Conservation (phyloP, 1,284 basidiomycete genomes). For the Ceraceosorus guamensis region DNA sequence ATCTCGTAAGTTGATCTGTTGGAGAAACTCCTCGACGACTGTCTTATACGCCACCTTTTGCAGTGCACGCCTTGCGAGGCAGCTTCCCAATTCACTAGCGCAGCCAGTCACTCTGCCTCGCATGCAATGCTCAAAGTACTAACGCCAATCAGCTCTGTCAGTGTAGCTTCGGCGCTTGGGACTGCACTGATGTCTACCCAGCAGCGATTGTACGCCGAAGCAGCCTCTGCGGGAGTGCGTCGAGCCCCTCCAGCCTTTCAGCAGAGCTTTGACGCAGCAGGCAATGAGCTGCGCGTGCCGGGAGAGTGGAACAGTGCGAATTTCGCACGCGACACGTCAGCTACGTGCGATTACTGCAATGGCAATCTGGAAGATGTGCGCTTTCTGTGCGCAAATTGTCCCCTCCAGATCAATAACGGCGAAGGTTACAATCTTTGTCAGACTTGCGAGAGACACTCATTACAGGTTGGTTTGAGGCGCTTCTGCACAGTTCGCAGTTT, state of each 20-base stretch:
- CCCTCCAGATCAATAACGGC: background rate
- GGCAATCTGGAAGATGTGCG: constrained; percentile 5
- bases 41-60: background rate
- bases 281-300: too few species aligned
- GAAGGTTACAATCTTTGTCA: constrained; percentile 15
- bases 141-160: background rate
- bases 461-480: background rate
- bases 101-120: constrained; percentile 1
- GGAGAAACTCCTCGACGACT: background rate
- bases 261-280: too few species aligned
- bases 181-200: background rate
- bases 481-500: background rate
- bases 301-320: too few species aligned
- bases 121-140: constrained; percentile 7
- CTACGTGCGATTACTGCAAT: background rate
- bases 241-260: too few species aligned
- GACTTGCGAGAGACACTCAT: constrained; percentile 10
- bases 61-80: constrained; percentile 9
- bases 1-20: constrained; percentile 9
- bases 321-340: too few species aligned
- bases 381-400: constrained; percentile 16
- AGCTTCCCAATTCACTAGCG: background rate
- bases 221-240: background rate
- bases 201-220: background rate
- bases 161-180: background rate